Evolutionary conservation across 257 asterid genomes (phyloP).

Genomic region (Solanum piurae): DNA sequence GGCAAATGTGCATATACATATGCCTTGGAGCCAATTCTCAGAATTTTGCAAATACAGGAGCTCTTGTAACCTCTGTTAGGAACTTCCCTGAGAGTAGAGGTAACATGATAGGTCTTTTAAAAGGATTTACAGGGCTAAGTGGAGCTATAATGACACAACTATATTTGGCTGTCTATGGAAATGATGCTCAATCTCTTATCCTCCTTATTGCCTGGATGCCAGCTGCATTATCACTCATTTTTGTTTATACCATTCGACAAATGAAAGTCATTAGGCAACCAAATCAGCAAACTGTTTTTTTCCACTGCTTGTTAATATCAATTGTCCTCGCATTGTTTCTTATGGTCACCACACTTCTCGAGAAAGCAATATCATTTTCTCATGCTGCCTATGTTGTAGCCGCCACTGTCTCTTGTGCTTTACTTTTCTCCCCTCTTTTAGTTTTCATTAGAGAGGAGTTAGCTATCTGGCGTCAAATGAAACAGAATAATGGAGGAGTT

Average conservation of each 20-base stretch:
- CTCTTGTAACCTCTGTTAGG: conserved; percentile 22
- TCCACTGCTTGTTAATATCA: conserved; percentile 12
- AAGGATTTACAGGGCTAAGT: conserved; percentile 32
- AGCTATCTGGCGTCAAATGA: conserved; percentile 8
- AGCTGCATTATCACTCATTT: conserved; percentile 18
- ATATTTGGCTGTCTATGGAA: conserved; percentile 25
- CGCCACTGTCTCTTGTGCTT: conserved; percentile 17
- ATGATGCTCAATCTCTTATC: conserved; percentile 22
- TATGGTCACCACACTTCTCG: conserved; percentile 17
- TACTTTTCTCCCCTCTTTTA: conserved; percentile 18
- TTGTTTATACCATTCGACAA: conserved; percentile 12
- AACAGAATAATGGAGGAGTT: background rate
- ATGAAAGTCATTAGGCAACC: conserved; percentile 19
- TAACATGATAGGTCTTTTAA: conserved; percentile 24
- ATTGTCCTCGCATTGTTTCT: conserved; percentile 10
- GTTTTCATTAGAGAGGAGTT: conserved; percentile 20
- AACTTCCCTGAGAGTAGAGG: conserved; percentile 34
- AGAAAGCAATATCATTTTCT: conserved; percentile 15
- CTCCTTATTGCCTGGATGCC: conserved; percentile 34
- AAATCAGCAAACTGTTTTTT: conserved; percentile 21
- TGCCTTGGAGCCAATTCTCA: conserved; percentile 31
- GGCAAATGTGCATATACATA: conserved; percentile 29
- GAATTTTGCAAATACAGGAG: conserved; percentile 27
- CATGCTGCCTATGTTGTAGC: conserved; percentile 10
- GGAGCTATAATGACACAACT: conserved; percentile 33